Evolutionary conservation across 805 yeast species (phyloP).

Genomic region (Wickerhamomyces canadensis): DNA sequence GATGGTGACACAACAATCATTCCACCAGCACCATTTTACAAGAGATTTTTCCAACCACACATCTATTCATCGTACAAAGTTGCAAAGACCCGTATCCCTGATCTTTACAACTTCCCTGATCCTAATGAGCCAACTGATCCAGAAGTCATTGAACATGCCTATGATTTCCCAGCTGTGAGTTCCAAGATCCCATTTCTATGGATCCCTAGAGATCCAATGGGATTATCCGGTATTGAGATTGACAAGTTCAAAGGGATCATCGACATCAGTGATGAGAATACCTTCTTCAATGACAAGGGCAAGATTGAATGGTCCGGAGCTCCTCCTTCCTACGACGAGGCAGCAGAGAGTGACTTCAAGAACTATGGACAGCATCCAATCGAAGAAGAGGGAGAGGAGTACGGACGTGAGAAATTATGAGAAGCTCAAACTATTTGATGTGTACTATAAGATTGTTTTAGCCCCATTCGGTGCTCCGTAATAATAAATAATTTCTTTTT

Average conservation of each 20-base stretch:
- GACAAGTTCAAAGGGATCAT: constrained; percentile 50
- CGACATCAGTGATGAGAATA: constrained; percentile 61
- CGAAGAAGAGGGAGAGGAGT: neutral
- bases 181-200: constrained; percentile 73
- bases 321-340: constrained; percentile 38
- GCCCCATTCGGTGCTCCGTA: no score
- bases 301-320: constrained; percentile 41
- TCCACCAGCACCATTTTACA: constrained; percentile 35
- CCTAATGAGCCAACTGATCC: constrained; percentile 34
- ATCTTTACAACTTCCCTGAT: constrained; percentile 44
- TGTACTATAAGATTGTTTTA: no score
- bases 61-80: constrained; percentile 44
- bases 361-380: no score
- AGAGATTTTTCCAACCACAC: constrained; percentile 52
- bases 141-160: constrained; percentile 52
- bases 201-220: constrained; percentile 90
- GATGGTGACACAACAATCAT: constrained; percentile 42
- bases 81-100: constrained; percentile 50
- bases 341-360: no score
- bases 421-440: no score
- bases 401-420: neutral
- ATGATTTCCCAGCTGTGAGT: constrained; percentile 67
- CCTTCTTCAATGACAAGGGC: constrained; percentile 50
- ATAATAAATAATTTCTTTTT: no score
- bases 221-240: constrained; percentile 61